Conservation (phyloP, 768 basidiomycete species). For the Agaricus sinodeliciosus region DNA sequence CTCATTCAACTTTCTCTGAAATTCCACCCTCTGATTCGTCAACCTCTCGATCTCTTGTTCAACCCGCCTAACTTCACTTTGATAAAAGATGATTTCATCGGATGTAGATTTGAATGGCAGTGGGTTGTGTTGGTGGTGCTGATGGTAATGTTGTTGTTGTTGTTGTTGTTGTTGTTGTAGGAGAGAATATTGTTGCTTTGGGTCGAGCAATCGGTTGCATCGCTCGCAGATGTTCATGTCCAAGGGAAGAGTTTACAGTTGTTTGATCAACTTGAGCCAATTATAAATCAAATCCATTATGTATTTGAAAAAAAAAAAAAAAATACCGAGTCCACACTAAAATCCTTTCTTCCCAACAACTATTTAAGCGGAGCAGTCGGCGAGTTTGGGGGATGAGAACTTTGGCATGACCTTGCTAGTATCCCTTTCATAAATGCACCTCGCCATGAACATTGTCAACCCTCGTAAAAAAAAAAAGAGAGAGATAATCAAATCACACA, state of each 20-base stretch:
- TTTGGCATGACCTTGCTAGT: no score
- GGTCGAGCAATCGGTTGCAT: not conserved
- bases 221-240: conserved; percentile 6
- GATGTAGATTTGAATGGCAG: conserved; percentile 4
- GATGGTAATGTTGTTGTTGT: not conserved
- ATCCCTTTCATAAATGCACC: no score
- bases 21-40: not conserved
- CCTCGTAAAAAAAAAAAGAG: no score
- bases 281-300: not conserved
- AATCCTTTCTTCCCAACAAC: no score
- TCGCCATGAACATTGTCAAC: no score
- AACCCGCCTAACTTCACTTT: conserved; percentile 1
- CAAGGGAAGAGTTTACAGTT: not conserved
- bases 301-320: not conserved
- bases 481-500: no score
- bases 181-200: not conserved
- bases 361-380: no score
- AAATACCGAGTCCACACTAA: no score
- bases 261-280: not conserved
- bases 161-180: not conserved
- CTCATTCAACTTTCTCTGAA: conserved; percentile 2
- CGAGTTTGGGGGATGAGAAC: no score
- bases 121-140: not conserved
- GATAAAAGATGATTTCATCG: conserved; percentile 1
- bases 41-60: conserved; percentile 4